A percentile compares a stretch with the other conserved stretches of the same genome.
Conservation (phyloP, 805 yeast genomes). For the Scheffersomyces amazonensis region DNA sequence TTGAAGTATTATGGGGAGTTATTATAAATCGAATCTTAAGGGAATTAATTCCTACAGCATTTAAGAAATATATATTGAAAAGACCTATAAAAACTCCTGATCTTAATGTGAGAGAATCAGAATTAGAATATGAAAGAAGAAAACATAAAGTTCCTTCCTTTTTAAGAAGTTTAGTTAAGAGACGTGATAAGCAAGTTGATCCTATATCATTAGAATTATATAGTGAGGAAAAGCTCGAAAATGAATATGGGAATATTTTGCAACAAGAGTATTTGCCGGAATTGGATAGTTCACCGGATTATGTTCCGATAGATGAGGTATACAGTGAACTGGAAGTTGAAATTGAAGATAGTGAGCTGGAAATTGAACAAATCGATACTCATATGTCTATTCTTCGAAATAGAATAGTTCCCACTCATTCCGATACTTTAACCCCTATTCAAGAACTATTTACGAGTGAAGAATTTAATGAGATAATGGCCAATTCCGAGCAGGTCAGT, state of each 20-base stretch:
- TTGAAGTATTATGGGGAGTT: conserved; percentile 20
- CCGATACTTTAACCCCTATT: conserved; percentile 5
- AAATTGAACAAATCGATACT: conserved; percentile 4
- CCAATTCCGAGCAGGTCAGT: conserved; percentile 8
- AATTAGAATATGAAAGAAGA: conserved; percentile 15
- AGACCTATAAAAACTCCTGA: neutral
- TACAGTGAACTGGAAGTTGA: conserved; percentile 12
- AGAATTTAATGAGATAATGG: conserved; percentile 23
- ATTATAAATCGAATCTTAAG: conserved; percentile 10
- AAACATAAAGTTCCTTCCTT: conserved; percentile 22
- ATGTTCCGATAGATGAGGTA: conserved; percentile 15
- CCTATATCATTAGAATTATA: conserved; percentile 8
- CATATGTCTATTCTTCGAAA: neutral
- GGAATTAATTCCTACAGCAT: conserved; percentile 2
- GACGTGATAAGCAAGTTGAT: conserved; percentile 13
- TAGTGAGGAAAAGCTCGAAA: conserved; percentile 14
- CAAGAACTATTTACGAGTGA: conserved; percentile 22
- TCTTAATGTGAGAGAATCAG: conserved; percentile 9
- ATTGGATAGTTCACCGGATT: conserved; percentile 34
- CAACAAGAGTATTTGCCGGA: conserved; percentile 30
- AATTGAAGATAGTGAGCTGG: conserved; percentile 1
- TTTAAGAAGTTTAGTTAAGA: conserved; percentile 22
- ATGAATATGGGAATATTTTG: conserved; percentile 22
- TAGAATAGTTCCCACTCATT: neutral
- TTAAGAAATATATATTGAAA: conserved; percentile 1